Percentiles rank a stretch among this genome's conserved stretches.
phyloP scores from a whole-genome alignment of 2,329 filamentous ascomycete genomes.

The Epichloe scottii region DNA sequence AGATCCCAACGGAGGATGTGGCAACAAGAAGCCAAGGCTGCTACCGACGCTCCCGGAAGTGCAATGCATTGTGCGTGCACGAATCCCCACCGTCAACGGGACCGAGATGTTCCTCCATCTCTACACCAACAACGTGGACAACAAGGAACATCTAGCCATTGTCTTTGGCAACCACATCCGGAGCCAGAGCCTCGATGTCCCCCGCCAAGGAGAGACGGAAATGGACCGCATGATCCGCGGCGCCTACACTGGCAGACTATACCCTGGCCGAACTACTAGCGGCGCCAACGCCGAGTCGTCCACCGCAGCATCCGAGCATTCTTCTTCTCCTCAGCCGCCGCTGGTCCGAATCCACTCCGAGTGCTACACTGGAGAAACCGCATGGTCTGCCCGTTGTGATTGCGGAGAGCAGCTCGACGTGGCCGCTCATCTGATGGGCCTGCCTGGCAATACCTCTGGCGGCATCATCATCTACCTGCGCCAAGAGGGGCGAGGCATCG shows the following conservation, averaged over 20 bases:
- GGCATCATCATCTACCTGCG: conserved; percentile 93
- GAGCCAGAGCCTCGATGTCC: conserved; percentile 56
- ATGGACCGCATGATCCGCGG: conserved; percentile 88
- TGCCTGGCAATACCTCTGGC: conserved; percentile 49
- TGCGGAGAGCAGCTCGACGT: conserved; percentile 97
- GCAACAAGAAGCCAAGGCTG: conserved; percentile 54
- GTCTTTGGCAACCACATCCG: conserved; percentile 86
- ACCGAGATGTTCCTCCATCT: conserved; percentile 96
- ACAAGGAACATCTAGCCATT: conserved; percentile 93
- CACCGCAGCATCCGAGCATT: neutral
- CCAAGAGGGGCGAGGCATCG: conserved; percentile 92
- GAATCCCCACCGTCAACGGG: conserved; percentile 83
- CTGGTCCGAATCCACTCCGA: conserved; percentile 94
- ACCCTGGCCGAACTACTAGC: conserved; percentile 70
- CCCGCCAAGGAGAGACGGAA: conserved; percentile 66
- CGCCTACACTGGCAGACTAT: conserved; percentile 80
- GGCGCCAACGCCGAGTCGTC: conserved; percentile 25
- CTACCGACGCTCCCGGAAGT: conserved; percentile 69
- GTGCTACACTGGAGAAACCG: conserved; percentile 97
- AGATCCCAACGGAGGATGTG: conserved; percentile 44
- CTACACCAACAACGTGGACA: conserved; percentile 85
- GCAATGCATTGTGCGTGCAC: conserved; percentile 85
- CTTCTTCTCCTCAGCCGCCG: conserved; percentile 29
- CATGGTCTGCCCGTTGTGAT: conserved; percentile 95
- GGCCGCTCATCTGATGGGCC: conserved; percentile 82